These are phyloP conservation scores for Mortierella polycephala DNA, from an alignment of 371 early-diverging fungal genomes.

Conservation along the genomic window DNA sequence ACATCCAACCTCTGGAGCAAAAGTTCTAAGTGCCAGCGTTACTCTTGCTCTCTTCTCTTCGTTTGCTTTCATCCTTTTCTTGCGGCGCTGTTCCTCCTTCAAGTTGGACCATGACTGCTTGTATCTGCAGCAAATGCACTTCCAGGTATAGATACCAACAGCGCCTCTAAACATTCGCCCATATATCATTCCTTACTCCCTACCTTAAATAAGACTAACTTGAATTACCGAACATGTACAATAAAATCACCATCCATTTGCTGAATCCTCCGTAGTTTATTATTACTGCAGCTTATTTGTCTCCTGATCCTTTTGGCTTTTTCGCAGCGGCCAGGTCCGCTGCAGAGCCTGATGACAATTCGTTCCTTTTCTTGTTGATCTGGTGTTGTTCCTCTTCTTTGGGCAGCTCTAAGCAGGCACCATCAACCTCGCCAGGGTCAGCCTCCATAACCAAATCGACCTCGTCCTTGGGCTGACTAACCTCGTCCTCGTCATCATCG, in stretches of 20 bases:
- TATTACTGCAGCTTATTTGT: slow-evolving; percentile 1
- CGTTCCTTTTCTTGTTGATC: slow-evolving; percentile 33
- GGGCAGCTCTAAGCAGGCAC: slow-evolving; percentile 50
- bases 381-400: slow-evolving; percentile 23
- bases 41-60: not conserved
- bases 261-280: not conserved
- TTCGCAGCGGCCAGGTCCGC: slow-evolving; percentile 20
- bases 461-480: slow-evolving; percentile 38
- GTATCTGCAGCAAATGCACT: too few species aligned
- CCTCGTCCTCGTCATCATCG: slow-evolving; percentile 36
- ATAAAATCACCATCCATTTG: not conserved
- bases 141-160: too few species aligned
- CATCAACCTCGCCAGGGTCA: slow-evolving; percentile 50
- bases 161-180: too few species aligned
- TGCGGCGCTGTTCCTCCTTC: not conserved
- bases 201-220: not conserved
- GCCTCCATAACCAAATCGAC: slow-evolving; percentile 53
- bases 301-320: slow-evolving; percentile 31
- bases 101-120: too few species aligned
- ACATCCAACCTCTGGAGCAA: slow-evolving; percentile 74
- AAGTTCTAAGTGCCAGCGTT: slow-evolving; percentile 56
- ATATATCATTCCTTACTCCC: too few species aligned
- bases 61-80: not conserved
- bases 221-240: not conserved
- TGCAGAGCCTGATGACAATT: slow-evolving; percentile 10